Base-by-base conservation (phyloP, 495 filamentous ascomycete species). In the Hypoxylon lenormandii region DNA sequence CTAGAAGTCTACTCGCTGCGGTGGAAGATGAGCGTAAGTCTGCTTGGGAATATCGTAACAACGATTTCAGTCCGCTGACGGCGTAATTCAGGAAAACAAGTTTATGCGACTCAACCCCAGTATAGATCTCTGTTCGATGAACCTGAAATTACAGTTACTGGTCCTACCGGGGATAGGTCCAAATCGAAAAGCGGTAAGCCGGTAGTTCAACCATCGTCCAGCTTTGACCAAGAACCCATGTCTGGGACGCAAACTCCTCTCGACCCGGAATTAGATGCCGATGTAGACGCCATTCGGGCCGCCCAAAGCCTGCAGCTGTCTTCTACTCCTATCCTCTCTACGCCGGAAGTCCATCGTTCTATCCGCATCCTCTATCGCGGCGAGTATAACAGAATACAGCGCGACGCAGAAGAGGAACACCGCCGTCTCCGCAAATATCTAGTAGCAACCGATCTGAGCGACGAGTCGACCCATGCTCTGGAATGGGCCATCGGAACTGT, bases 401-500 rank as follows among this genome's bases (percentile, higher is more conserved):
- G 88, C 58, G 85, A 91, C 50, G 90, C 92, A 58, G 89, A 90
- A 6, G 90, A 94, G 28, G 86, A 89, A 6, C 89, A 92, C 19
- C 86, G 90, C 13, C 86, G 92, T 10, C 87, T 92, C 46, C 86
- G 95, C 8, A 94, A 92, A 53, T 98, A 97, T 75, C 80, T 98
- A 5, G 92, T 97, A 7, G 93, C 95, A 7, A 97, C 92, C 0
- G 95, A 98, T 77, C 79, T 97, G 30, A 96, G 92, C 69, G 91
- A 93, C 42, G 95, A 98, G 80, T 94, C 94, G 3, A 90, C 92
- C 8, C 93, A 97, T 76, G 95, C 95, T 8, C 80, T 98, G 23
- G 95, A 98, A 75, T 98, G 94, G 94, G 96, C 93, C 0, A 94
- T 98, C 52, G 95, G 95, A 40, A 96, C 92, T 3, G 90, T 98